Percentiles rank a stretch among this genome's conserved stretches.
phyloP scores from a whole-genome alignment of 169 alveolate genomes.

The Plasmodium fragile region DNA sequence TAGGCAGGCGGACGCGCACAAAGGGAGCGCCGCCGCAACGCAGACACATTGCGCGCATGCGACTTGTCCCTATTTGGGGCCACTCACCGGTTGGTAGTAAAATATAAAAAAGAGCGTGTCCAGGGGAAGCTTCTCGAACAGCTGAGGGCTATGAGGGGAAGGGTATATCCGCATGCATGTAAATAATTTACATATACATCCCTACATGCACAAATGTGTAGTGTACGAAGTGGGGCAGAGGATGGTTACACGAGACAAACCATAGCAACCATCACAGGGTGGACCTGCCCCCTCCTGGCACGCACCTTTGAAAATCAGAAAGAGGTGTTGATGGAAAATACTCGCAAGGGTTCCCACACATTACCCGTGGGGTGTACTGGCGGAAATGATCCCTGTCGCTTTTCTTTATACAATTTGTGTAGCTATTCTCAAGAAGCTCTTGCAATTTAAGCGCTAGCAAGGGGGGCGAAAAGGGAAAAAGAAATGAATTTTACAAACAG shows the following conservation, averaged over 20 bases:
- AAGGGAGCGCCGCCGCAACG: not conserved
- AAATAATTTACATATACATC: not conserved
- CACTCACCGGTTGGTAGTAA: constrained; percentile 79
- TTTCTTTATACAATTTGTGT: constrained; percentile 66
- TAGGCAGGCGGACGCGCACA: not conserved
- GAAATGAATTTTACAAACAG: not conserved
- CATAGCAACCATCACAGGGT: not conserved
- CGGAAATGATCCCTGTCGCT: constrained; percentile 69
- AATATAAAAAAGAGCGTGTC: constrained; percentile 83
- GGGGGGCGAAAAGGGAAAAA: not conserved
- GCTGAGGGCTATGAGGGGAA: constrained; percentile 28
- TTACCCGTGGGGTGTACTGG: constrained; percentile 49
- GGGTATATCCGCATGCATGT: not conserved
- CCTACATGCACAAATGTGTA: not conserved
- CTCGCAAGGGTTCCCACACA: constrained; percentile 69
- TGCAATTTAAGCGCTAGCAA: constrained; percentile 53
- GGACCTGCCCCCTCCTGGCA: not conserved
- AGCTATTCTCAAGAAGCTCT: constrained; percentile 53
- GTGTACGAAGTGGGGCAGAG: not conserved
- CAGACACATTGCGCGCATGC: not conserved
- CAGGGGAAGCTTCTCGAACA: constrained; percentile 73
- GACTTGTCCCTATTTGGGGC: not conserved
- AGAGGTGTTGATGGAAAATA: constrained; percentile 54
- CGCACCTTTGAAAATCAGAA: constrained; percentile 58
- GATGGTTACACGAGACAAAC: not conserved